Conservation (phyloP, 2,329 filamentous ascomycete genomes). For the Neopestalotiopsis clavispora region DNA sequence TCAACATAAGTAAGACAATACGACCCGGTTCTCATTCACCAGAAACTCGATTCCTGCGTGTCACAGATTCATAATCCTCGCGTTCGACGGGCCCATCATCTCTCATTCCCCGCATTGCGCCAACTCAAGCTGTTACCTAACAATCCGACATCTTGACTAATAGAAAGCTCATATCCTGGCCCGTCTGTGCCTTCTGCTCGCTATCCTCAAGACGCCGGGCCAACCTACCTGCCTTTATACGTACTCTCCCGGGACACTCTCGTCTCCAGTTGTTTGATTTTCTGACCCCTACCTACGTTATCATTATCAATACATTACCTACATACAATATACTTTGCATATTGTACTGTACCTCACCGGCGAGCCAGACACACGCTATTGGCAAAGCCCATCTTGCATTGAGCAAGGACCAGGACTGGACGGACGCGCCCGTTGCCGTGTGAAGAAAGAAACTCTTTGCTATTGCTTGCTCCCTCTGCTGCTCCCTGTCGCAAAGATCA, state of each 20-base stretch:
- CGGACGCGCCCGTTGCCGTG: background rate
- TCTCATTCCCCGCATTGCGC: constrained; percentile 47
- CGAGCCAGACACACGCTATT: constrained; percentile 29
- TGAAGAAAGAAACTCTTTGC: background rate
- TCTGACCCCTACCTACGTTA: background rate
- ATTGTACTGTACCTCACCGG: background rate
- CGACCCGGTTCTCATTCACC: constrained; percentile 8
- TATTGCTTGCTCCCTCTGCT: background rate
- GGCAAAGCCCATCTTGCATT: constrained; percentile 29
- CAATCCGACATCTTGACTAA: constrained; percentile 49
- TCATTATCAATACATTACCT: constrained; percentile 2
- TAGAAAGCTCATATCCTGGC: constrained; percentile 39
- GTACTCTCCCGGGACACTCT: background rate
- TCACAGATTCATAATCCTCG: constrained; percentile 8
- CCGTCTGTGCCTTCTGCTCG: constrained; percentile 3
- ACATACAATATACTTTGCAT: background rate
- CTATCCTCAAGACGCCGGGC: background rate
- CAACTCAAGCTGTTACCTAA: constrained; percentile 51
- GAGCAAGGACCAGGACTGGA: constrained; percentile 14
- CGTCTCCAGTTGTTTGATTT: background rate
- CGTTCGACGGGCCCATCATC: constrained; percentile 24
- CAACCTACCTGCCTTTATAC: background rate
- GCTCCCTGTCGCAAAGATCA: constrained; percentile 17
- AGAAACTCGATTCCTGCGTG: constrained; percentile 12
- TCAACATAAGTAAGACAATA: constrained; percentile 8